Percentiles rank a stretch among this genome's conserved stretches.
Evolutionary conservation across 116 monocot species (phyloP).

Genomic region (Papilionanthe hybrid): DNA sequence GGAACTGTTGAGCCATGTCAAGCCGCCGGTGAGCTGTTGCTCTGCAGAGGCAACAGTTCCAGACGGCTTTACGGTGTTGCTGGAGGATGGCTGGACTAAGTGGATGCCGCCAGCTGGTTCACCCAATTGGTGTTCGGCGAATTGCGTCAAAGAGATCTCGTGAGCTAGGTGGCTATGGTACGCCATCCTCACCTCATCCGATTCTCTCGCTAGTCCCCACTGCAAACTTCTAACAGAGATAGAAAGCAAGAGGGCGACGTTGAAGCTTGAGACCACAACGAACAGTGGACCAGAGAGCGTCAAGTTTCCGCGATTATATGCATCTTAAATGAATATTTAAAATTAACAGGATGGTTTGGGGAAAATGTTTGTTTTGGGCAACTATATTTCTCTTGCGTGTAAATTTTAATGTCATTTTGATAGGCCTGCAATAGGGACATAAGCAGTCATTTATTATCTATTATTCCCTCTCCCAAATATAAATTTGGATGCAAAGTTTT

Average conservation of each 20-base stretch:
- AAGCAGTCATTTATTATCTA: too few species aligned
- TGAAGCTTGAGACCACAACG: conserved; percentile 1
- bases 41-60: not conserved
- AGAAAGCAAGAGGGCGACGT: not conserved
- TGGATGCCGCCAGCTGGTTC: conserved; percentile 6
- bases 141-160: conserved; percentile 40
- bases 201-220: not conserved
- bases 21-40: conserved; percentile 6
- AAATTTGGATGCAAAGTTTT: too few species aligned
- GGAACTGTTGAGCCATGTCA: conserved; percentile 67
- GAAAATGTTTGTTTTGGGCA: not conserved
- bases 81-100: not conserved
- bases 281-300: not conserved
- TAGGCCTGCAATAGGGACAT: too few species aligned
- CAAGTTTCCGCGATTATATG: not conserved
- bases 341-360: not conserved
- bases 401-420: too few species aligned
- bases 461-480: too few species aligned
- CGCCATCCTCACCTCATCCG: conserved; percentile 34
- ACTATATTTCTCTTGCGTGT: too few species aligned
- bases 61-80: not conserved
- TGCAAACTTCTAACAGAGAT: not conserved
- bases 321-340: not conserved
- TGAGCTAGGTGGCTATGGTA: conserved; percentile 53
- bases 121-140: conserved; percentile 27